A percentile compares a stretch with the other conserved stretches of the same genome.
phyloP scores from a whole-genome alignment of 805 yeast genomes.

The Starmerella roubikii region DNA sequence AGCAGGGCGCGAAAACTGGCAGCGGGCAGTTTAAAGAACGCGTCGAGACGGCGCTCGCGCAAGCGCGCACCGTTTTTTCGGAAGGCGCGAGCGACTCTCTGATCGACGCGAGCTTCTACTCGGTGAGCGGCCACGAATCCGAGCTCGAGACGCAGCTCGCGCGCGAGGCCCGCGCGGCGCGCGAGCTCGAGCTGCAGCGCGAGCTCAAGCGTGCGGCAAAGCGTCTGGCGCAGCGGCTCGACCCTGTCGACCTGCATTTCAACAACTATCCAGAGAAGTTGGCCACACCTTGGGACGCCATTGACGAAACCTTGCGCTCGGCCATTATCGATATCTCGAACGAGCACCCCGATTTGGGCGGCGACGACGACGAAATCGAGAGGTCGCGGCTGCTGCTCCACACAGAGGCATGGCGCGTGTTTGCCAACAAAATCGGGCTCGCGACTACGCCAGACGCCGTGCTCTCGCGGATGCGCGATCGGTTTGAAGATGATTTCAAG shows the following conservation, averaged over 20 bases:
- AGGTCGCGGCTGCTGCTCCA: conserved; percentile 34
- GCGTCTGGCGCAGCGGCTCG: conserved; percentile 20
- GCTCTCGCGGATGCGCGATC: conserved; percentile 52
- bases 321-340: conserved; percentile 25
- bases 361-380: conserved; percentile 32
- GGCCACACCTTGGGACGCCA: conserved; percentile 52
- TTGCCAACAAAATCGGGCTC: conserved; percentile 46
- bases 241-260: conserved; percentile 25
- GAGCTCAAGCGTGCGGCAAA: conserved; percentile 34
- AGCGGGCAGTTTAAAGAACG: conserved; percentile 22
- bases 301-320: conserved; percentile 33
- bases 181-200: conserved; percentile 21
- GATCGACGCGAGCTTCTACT: conserved; percentile 22
- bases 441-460: conserved; percentile 54
- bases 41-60: conserved; percentile 18
- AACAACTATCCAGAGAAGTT: conserved; percentile 34
- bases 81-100: conserved; percentile 29
- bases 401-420: conserved; percentile 49
- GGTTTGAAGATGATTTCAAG: conserved; percentile 70
- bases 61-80: conserved; percentile 23
- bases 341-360: conserved; percentile 37
- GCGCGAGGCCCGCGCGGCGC: conserved; percentile 25
- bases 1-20: conserved; percentile 3
- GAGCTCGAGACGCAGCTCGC: conserved; percentile 26
- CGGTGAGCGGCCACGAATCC: conserved; percentile 18